Base-by-base conservation (phyloP, 345 rosid species). In the Eucalyptus brandiana region DNA sequence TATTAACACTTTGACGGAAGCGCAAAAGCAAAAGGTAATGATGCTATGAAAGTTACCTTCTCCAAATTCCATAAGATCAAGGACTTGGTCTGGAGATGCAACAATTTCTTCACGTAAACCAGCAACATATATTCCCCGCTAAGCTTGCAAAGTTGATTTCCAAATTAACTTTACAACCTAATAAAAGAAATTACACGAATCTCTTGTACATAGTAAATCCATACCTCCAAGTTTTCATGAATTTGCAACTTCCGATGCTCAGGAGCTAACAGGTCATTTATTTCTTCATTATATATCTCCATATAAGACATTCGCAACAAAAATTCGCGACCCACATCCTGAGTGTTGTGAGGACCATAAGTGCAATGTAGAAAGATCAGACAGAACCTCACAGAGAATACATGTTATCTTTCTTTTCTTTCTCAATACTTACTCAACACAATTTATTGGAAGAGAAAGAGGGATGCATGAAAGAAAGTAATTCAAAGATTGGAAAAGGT, bases 221-320 rank as follows among this genome's bases (percentile, higher is more conserved):
- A 37, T 91, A 95, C 99, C 98, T 97, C 99, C 9, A 95, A 53
- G 91, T 92, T 96, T 91, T 97, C 99, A 87, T 97, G 99, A 92
- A 97, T 97, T 90, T 97, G 99, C 91, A 97, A 92, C 91, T 96
- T 97, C 32, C 98, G 93, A 90, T 97, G 99, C 92, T 97, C 99
- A 87, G 99, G 99, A 92, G 95, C 98, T 90, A 97, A 89, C 53
- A 97, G 90, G 89, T 97, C 99, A 90, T 96, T 97, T 80, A 97
- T 97, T 81, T 97, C 99, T 93, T 97, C 99, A 85, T 97, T 97
- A 89, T 97, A 97, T 26, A 97, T 97, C 94, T 97, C 99, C 95
- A 97, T 91, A 87, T 97, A 97, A 4, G 99, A 97, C 99, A 97
- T 97, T 60, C 99, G 95, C 90, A 97, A 86, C 72, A 97, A 95